Conservation (phyloP, 1,284 basidiomycete species). For the Ustilago hordei region DNA sequence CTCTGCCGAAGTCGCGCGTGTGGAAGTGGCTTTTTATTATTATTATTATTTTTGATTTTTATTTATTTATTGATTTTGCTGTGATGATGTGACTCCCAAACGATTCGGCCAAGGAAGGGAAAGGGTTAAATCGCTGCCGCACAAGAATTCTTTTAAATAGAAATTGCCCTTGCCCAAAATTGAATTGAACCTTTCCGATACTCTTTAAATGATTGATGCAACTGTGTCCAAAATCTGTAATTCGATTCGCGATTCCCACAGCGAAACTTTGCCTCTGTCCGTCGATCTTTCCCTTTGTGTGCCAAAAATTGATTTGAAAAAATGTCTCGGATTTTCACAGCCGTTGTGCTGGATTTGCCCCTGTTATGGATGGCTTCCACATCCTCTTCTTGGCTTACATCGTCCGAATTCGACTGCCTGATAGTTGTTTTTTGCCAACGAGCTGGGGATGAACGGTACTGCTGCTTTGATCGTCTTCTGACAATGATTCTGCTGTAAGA, state of each 20-base stretch:
- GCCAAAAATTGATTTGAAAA: neutral
- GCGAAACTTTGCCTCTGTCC: slow-evolving; percentile 10
- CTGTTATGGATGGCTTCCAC: neutral
- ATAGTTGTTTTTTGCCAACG: too few relatives aligned
- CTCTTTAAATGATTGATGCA: neutral
- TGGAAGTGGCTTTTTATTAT: neutral
- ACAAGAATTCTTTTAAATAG: slow-evolving; percentile 1
- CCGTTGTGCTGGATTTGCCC: neutral
- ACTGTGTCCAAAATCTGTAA: neutral
- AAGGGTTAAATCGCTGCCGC: neutral
- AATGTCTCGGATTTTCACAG: slow-evolving; percentile 3
- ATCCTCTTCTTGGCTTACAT: too few relatives aligned
- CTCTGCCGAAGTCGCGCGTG: neutral
- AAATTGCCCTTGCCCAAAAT: neutral
- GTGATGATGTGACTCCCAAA: neutral
- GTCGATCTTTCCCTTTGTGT: slow-evolving; percentile 4
- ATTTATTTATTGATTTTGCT: neutral
- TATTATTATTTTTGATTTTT: neutral
- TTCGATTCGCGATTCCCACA: neutral
- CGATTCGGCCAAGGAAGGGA: neutral
- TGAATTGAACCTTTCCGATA: slow-evolving; percentile 6
- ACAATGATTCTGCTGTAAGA: neutral
- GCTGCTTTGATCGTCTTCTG: neutral
- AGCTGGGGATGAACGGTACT: neutral
- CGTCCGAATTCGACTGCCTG: too few relatives aligned